phyloP scores from a whole-genome alignment of 2,329 filamentous ascomycete species.

The Monosporascus sp. region DNA sequence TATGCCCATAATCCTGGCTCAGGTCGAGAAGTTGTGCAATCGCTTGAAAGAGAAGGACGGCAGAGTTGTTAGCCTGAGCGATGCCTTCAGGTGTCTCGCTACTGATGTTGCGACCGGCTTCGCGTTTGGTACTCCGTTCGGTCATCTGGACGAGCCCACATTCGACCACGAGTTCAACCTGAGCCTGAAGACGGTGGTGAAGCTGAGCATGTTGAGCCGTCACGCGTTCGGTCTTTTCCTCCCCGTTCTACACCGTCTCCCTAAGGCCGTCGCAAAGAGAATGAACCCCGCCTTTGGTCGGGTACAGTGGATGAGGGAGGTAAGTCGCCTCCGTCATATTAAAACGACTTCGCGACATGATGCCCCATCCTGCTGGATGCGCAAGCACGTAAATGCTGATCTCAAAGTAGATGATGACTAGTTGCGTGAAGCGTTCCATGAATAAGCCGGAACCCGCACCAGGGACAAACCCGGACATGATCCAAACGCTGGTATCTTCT shows the following conservation, averaged over 20 bases:
- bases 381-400: background rate
- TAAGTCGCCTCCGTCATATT: slow-evolving; percentile 3
- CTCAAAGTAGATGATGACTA: slow-evolving; percentile 11
- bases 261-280: slow-evolving; percentile 12
- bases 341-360: no score
- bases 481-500: slow-evolving; percentile 16
- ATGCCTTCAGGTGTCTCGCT: slow-evolving; percentile 17
- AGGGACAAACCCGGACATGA: slow-evolving; percentile 14
- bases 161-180: slow-evolving; percentile 20
- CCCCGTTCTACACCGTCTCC: slow-evolving; percentile 15
- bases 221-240: slow-evolving; percentile 14
- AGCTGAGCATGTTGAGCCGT: slow-evolving; percentile 14
- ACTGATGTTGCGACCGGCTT: slow-evolving; percentile 20
- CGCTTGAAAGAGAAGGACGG: slow-evolving; percentile 8
- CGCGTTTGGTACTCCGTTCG: slow-evolving; percentile 16
- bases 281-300: slow-evolving; percentile 17
- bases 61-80: slow-evolving; percentile 12
- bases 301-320: slow-evolving; percentile 20
- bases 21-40: slow-evolving; percentile 14
- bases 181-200: slow-evolving; percentile 14
- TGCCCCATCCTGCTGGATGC: background rate
- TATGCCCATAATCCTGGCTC: slow-evolving; percentile 14
- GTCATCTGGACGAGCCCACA: slow-evolving; percentile 17
- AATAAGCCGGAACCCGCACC: slow-evolving; percentile 15
- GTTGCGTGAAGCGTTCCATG: slow-evolving; percentile 17